A percentile compares a stretch with the other conserved stretches of the same genome.
Conservation (phyloP, 768 basidiomycete species). For the Tubosaeta sp. region DNA sequence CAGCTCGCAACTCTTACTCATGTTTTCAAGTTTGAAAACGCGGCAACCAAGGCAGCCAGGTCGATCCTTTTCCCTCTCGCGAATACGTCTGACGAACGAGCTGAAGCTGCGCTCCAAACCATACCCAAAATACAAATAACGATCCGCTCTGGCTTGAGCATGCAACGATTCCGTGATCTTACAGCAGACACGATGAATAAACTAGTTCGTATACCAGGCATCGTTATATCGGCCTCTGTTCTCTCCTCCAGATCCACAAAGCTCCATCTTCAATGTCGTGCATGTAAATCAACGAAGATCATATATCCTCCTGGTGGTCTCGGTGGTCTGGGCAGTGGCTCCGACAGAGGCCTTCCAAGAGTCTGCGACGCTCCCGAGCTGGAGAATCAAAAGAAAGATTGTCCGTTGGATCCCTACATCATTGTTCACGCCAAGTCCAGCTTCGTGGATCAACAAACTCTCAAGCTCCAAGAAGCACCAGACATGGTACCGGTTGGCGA, state of each 20-base stretch:
- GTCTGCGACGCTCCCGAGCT: constrained; percentile 77
- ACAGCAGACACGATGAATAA: constrained; percentile 94
- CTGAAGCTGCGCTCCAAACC: constrained; percentile 43
- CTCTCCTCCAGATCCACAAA: constrained; percentile 91
- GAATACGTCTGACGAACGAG: constrained; percentile 41
- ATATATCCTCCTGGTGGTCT: constrained; percentile 75
- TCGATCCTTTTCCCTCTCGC: constrained; percentile 79
- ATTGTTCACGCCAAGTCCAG: constrained; percentile 92
- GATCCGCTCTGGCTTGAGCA: constrained; percentile 83
- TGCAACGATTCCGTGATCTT: constrained; percentile 91
- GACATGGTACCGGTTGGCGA: constrained; percentile 99
- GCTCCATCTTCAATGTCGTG: constrained; percentile 88
- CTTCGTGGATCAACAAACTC: constrained; percentile 93
- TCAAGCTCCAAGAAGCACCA: constrained; percentile 97
- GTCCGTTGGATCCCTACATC: constrained; percentile 92
- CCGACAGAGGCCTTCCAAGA: constrained; percentile 81
- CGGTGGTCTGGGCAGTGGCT: constrained; percentile 84
- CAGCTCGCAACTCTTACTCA: not conserved
- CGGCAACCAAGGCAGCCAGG: constrained; percentile 80
- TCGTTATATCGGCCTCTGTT: constrained; percentile 95
- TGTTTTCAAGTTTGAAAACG: constrained; percentile 76
- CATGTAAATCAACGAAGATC: constrained; percentile 75
- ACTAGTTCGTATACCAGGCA: constrained; percentile 94
- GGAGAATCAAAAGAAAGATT: constrained; percentile 88
- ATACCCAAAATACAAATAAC: constrained; percentile 83